Percentiles rank a stretch among this genome's conserved stretches.
These are phyloP conservation scores for Effrenium voratum DNA, from an alignment of 73 alveolate genomes.

Conservation along the genomic window DNA sequence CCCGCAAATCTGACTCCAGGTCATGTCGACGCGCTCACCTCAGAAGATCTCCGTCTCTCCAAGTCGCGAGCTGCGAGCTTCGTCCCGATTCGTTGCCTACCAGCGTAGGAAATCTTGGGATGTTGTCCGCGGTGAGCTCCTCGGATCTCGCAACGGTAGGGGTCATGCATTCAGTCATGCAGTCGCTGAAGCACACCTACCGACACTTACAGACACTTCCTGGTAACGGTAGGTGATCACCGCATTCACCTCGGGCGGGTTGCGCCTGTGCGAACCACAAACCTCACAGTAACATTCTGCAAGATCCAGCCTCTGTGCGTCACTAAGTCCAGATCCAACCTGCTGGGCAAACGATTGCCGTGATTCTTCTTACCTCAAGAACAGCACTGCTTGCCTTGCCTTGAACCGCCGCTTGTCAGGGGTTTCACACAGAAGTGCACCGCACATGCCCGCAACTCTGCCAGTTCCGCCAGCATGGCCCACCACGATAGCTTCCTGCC, in stretches of 20 bases:
- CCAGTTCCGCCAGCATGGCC: slow-evolving; percentile 90
- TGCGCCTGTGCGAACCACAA: neutral
- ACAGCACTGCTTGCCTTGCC: too few relatives aligned
- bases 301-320: slow-evolving; percentile 50
- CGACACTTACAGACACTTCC: neutral
- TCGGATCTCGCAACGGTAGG: neutral
- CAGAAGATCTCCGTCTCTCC: too few relatives aligned
- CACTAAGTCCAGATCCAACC: slow-evolving; percentile 84
- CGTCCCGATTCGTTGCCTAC: neutral
- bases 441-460: slow-evolving; percentile 85
- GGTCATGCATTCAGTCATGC: neutral
- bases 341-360: neutral
- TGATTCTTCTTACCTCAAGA: too few relatives aligned
- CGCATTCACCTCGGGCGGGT: slow-evolving; percentile 62
- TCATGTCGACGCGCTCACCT: slow-evolving; percentile 80
- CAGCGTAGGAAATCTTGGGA: slow-evolving; percentile 74
- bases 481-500: slow-evolving; percentile 70
- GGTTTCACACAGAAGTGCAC: slow-evolving; percentile 74
- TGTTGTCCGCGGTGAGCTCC: slow-evolving; percentile 91
- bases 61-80: neutral
- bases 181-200: neutral
- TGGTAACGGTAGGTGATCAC: slow-evolving; percentile 86
- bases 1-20: slow-evolving; percentile 77
- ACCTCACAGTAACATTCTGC: neutral
- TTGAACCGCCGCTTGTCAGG: slow-evolving; percentile 91